Base-by-base conservation (phyloP, 352 stramenopile genomes). In the Plasmopara viticola region DNA sequence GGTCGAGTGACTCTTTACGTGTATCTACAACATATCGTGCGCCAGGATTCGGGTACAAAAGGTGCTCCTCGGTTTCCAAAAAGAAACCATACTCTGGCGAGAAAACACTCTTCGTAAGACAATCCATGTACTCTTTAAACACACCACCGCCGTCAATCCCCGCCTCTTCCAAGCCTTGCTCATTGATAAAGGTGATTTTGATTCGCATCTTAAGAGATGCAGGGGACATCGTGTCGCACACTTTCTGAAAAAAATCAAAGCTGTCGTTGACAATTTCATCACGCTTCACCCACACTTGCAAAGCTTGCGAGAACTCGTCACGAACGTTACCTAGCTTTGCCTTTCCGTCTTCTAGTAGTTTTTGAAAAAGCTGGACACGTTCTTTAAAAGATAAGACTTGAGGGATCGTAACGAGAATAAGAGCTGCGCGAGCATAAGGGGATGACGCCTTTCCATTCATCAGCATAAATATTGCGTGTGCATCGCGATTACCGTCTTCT, bases 71-170 rank as follows among this genome's bases (percentile, higher is more conserved):
- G 7, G 87, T 97, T 41, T 70, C 65, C 7, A 87, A 45, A 64
- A 99, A 99, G 29, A 74, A 77, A 6, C 69, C 69, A 29, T 73
- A 79, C 53, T 89, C 72, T 4, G 78, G 78, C 0, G 78, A 85
- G 28, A 99, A 99, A 5, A 89, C 90, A 41, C 83, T 70, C 17
- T 84, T 90, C 29, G 79, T 95, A 13, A 98, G 70, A 39, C 62
- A 47, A 70, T 97, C 88, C 66, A 98, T 66, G 56, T 96, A 98
- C 55, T 99, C 96, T 69, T 99, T 99, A 59, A 98, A 98, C 6
- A 99, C 78, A 4, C 96, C 96, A 9, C 96, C 96, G 30, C 95
- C 89, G 66, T 99, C 96, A 49, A 99, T 97, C 14, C 96, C 96
- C 33, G 74, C 90, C 66, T 99, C 97, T 62, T 97, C 75, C 9